Base-by-base conservation (phyloP, 2,329 filamentous ascomycete species). In the Nemania abortiva region DNA sequence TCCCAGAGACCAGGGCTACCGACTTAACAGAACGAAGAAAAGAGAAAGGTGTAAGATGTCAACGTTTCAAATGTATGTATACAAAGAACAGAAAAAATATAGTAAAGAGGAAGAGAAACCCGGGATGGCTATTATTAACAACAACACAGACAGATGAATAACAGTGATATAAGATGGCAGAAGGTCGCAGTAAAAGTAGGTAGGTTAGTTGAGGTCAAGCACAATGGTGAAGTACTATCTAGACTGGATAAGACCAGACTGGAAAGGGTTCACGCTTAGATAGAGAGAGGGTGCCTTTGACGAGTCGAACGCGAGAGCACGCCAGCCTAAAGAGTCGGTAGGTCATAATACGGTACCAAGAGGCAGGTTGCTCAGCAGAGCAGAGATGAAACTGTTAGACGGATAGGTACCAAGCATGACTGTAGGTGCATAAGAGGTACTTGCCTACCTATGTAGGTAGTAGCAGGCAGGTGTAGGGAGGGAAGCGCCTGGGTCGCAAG, bases 21-120 rank as follows among this genome's bases (percentile, higher is more conserved):
- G 15, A 42, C 39, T 61, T 49, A 62, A 61, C 65, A 55, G 52
- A 68, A 50, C 55, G 10, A 39, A 31, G 42, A 53, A 24, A 45
- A 37, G 31, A 29, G 54, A 52, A 61, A 58, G 63, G 50, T 45
- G 20, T 24, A 54, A 49, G 39, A 24, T 47, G 27, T 20, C 9
- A 27, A 24, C 7, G 49, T n/a, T 59, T 37, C 45, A 71, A 65
- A 60, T 57, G 57, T 68, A 60, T 54, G 54, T 68, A 59, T 68
- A 67, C 63, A 70, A 64, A 65, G 61, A 70, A 57, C 53, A 60
- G 60, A 58, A 53, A 53, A 54, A 57, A 60, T 27, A 58, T 45
- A 29, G 50, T 54, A 50, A 63, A 69, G 39, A 20, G n/a, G 67
- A 56, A 15, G 67, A 54, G 56, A 54, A 59, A 24, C 22, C 29